A percentile compares a stretch with the other conserved stretches of the same genome.
phyloP scores from a whole-genome alignment of 2,329 filamentous ascomycete genomes.

The Penicillium sp. region DNA sequence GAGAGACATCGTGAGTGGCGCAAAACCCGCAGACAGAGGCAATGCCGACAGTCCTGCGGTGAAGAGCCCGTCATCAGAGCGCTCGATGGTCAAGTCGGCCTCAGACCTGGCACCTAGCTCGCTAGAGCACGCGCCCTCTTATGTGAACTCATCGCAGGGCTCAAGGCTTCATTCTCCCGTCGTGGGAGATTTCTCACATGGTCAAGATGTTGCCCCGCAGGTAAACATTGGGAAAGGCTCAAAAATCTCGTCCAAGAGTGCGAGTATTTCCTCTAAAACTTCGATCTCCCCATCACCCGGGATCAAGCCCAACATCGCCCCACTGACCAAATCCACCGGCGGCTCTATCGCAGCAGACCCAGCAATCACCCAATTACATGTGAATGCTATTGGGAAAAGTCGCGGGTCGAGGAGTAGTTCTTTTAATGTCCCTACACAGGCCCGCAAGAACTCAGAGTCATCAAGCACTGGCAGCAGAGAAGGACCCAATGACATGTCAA shows the following conservation, averaged over 20 bases:
- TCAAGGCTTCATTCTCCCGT: constrained; percentile 38
- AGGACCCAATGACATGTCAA: constrained; percentile 22
- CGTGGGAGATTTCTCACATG: constrained; percentile 26
- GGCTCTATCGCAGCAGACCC: constrained; percentile 38
- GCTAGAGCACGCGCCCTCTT: constrained; percentile 23
- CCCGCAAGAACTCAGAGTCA: constrained; percentile 28
- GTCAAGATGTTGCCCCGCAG: constrained; percentile 25
- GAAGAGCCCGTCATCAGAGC: constrained; percentile 27
- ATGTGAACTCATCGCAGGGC: constrained; percentile 31
- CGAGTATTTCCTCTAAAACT: constrained; percentile 40
- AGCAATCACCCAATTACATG: constrained; percentile 44
- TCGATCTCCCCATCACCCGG: constrained; percentile 35
- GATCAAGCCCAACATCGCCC: constrained; percentile 35
- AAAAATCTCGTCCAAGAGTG: constrained; percentile 39
- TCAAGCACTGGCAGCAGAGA: constrained; percentile 29
- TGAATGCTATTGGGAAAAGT: constrained; percentile 32
- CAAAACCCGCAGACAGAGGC: constrained; percentile 29
- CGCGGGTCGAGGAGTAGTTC: constrained; percentile 30
- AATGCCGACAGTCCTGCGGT: constrained; percentile 21
- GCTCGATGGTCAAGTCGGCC: constrained; percentile 22
- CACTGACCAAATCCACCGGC: constrained; percentile 31
- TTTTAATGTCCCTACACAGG: constrained; percentile 27
- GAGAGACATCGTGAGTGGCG: constrained; percentile 47
- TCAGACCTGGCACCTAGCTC: constrained; percentile 19
- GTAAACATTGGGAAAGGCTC: constrained; percentile 28